These are phyloP conservation scores for Leishmania martiniquensis DNA, from an alignment of 208 protist genomes.

Conservation along the genomic window DNA sequence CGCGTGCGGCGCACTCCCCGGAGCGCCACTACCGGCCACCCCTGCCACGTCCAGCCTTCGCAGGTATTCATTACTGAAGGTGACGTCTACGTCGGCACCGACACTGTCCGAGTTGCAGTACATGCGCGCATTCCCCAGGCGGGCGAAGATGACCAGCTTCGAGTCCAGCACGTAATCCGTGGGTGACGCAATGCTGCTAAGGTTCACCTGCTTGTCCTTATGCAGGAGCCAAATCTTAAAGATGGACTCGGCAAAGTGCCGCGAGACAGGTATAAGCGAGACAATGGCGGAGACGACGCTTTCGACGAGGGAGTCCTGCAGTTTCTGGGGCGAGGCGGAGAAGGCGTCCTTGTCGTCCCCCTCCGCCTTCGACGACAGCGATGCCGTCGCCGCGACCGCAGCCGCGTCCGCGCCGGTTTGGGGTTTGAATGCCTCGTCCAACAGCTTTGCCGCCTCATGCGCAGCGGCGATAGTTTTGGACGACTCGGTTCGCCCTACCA, in stretches of 20 bases:
- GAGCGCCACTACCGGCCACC: background rate
- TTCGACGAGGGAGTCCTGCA: constrained; percentile 25
- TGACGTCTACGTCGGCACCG: constrained; percentile 37
- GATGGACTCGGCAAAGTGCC: constrained; percentile 54
- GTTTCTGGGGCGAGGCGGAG: constrained; percentile 15
- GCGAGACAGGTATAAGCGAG: constrained; percentile 58
- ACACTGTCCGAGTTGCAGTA: constrained; percentile 33
- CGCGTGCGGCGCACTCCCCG: background rate
- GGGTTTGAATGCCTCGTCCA: constrained; percentile 27
- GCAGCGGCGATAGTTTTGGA: constrained; percentile 27
- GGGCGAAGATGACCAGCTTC: constrained; percentile 60
- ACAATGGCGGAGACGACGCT: constrained; percentile 36
- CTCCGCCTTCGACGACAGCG: background rate
- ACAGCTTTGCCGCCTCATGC: constrained; percentile 30
- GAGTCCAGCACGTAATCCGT: constrained; percentile 67
- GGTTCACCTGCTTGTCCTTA: constrained; percentile 47
- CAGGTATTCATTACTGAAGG: constrained; percentile 38
- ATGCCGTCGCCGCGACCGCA: background rate
- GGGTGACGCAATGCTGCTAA: constrained; percentile 58
- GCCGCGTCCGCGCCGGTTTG: background rate
- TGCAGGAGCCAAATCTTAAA: constrained; percentile 74
- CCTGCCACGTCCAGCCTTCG: constrained; percentile 15
- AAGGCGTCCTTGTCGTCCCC: background rate
- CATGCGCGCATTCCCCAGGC: constrained; percentile 36
- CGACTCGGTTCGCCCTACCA: constrained; percentile 22